Percentiles rank a stretch among this genome's conserved stretches.
phyloP scores from a whole-genome alignment of 2,329 filamentous ascomycete species.

The Alternaria gaisen region DNA sequence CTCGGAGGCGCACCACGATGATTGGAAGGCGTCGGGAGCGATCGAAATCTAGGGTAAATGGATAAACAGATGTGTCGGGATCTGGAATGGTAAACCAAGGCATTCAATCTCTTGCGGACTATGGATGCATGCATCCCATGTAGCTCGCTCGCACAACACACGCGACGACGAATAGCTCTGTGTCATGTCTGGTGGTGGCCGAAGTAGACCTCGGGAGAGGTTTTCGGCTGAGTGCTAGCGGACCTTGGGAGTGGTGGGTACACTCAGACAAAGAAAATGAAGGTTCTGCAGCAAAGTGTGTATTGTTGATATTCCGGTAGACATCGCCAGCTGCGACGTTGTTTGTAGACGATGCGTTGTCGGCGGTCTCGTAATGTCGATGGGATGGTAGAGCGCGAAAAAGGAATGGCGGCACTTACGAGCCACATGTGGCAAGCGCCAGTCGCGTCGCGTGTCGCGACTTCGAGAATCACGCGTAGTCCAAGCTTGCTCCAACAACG shows the following conservation, averaged over 20 bases:
- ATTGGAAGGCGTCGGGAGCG: constrained; percentile 4
- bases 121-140: background rate
- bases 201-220: background rate
- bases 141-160: constrained; percentile 8
- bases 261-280: background rate
- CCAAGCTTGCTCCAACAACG: constrained; percentile 14
- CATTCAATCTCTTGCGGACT: background rate
- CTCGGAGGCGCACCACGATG: background rate
- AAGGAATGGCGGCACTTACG: constrained; percentile 12
- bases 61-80: constrained; percentile 14
- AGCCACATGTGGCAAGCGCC: constrained; percentile 22
- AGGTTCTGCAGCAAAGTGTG: background rate
- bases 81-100: background rate
- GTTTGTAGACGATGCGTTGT: constrained; percentile 1
- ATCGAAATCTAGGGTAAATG: constrained; percentile 24
- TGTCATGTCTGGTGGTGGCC: constrained; percentile 10
- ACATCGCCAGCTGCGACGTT: constrained; percentile 2
- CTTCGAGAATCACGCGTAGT: constrained; percentile 15
- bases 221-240: background rate
- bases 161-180: constrained; percentile 2
- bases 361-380: background rate
- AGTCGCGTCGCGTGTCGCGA: constrained; percentile 21
- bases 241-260: background rate
- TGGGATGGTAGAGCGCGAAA: background rate
- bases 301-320: background rate